phyloP scores from a whole-genome alignment of 257 asterid genomes.

The Primulina tabacum region DNA sequence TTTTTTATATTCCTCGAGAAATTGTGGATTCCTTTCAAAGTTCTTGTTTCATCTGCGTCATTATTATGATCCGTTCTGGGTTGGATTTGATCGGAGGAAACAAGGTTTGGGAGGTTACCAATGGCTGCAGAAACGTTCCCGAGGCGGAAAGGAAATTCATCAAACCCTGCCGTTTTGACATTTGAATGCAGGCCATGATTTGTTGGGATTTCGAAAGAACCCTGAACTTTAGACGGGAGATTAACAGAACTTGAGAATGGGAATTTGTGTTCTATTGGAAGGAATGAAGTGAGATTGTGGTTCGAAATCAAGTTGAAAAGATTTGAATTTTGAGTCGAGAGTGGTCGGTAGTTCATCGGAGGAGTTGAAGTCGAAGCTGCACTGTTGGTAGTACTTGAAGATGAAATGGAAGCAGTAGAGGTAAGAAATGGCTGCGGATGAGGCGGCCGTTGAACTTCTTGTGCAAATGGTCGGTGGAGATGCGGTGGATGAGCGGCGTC shows the following conservation, averaged over 20 bases:
- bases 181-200: constrained; percentile 17
- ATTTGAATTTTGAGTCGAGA: constrained; percentile 24
- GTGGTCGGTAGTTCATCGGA: constrained; percentile 21
- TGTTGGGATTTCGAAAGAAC: constrained; percentile 25
- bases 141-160: constrained; percentile 28
- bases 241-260: constrained; percentile 18
- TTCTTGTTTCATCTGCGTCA: constrained; percentile 1
- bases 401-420: constrained; percentile 17
- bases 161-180: constrained; percentile 25
- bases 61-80: constrained; percentile 16
- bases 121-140: constrained; percentile 20
- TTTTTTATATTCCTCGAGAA: constrained; percentile 14
- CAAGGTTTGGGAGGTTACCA: constrained; percentile 45
- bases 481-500: constrained; percentile 37
- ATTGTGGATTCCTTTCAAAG: constrained; percentile 20
- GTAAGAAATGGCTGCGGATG: constrained; percentile 31
- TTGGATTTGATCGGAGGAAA: constrained; percentile 42
- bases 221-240: constrained; percentile 27
- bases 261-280: constrained; percentile 44
- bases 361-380: constrained; percentile 13
- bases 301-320: constrained; percentile 34
- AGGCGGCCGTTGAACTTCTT: constrained; percentile 41
- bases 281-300: constrained; percentile 45
- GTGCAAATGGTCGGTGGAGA: constrained; percentile 55
- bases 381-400: background rate